Evolutionary conservation across 768 basidiomycete genomes (phyloP), one percentile per base, ranked within the genome.

Genomic region (Mycena polygramma): DNA sequence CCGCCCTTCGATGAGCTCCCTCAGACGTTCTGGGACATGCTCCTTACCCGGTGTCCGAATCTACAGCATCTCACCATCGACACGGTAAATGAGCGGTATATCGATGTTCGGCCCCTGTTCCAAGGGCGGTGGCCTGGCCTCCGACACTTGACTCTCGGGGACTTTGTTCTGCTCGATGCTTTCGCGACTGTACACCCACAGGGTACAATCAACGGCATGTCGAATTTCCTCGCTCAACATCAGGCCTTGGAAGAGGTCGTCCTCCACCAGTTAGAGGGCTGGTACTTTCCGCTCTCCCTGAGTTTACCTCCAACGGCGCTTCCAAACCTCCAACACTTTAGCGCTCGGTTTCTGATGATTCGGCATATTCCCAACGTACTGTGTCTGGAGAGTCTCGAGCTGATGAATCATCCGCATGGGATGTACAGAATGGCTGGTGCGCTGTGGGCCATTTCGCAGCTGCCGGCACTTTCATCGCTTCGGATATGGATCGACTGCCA

Each of bases 1-100:
- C 72, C 72, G 7, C 72, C 72, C 26, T 73, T 73, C 46, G 72
- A 73, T 19, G 72, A 73, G 53, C 72, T 73, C 24, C 72, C 72
- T 26, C 68, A 73, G 45, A 66, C 69, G 37, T 59, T 73, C 19
- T 73, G 68, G 68, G 63, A 66, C 30, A 73, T 73, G 72, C 66
- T 73, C 37, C 49, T 71, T 30, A 55, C 70, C 48, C 69, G 61
- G 17, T 73, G 72, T 52, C 59, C 63, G 36, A 70, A 73, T 63
- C 51, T 73, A 4, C 48, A 70, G 13, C 65, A 70, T 17, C 69
- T 73, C 2, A 63, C 72, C 24, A 73, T 73, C 41, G 72, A 73
- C 66, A 73, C 72, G 17, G 68, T 63, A 14, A 73, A 73, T 51
- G 72, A 73, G 49, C 65, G 72, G 22, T 73, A 73, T 53, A 73